Conservation (phyloP, 306 rosid species). For the Coriaria nepalensis region DNA sequence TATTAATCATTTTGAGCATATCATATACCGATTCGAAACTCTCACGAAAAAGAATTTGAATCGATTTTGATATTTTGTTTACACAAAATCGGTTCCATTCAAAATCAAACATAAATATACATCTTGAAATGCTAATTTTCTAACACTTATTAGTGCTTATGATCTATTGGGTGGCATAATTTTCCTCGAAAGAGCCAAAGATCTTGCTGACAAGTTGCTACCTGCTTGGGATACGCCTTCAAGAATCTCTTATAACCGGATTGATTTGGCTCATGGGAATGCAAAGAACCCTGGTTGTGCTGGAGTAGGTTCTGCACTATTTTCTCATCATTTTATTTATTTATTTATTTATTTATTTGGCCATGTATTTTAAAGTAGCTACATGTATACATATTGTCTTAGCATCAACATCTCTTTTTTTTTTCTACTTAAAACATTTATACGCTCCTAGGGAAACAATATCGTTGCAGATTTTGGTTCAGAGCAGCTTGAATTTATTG, state of each 20-base stretch:
- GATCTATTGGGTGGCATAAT: conserved; percentile 85
- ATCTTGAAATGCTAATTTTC: too few species aligned
- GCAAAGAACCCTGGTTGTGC: conserved; percentile 88
- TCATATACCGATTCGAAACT: too few species aligned
- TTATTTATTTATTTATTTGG: too few species aligned
- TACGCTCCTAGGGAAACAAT: conserved; percentile 60
- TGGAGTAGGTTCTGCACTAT: conserved; percentile 46
- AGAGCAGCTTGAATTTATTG: conserved; percentile 95
- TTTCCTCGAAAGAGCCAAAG: conserved; percentile 82
- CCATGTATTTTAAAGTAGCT: too few species aligned
- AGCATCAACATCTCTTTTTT: too few species aligned
- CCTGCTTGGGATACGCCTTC: conserved; percentile 94
- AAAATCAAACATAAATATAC: too few species aligned
- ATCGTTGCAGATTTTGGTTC: conserved; percentile 93
- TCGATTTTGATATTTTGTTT: too few species aligned
- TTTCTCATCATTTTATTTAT: conserved; percentile 13
- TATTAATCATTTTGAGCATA: too few species aligned
- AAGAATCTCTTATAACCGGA: conserved; percentile 86
- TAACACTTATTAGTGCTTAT: conserved; percentile 89
- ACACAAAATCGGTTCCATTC: too few species aligned
- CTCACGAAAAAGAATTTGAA: too few species aligned
- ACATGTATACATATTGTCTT: too few species aligned
- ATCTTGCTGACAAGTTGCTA: conserved; percentile 85
- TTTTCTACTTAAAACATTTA: conserved; percentile 5
- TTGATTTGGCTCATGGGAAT: conserved; percentile 70